Conservation (phyloP, 257 asterid species). For the Ehretia macrophylla region DNA sequence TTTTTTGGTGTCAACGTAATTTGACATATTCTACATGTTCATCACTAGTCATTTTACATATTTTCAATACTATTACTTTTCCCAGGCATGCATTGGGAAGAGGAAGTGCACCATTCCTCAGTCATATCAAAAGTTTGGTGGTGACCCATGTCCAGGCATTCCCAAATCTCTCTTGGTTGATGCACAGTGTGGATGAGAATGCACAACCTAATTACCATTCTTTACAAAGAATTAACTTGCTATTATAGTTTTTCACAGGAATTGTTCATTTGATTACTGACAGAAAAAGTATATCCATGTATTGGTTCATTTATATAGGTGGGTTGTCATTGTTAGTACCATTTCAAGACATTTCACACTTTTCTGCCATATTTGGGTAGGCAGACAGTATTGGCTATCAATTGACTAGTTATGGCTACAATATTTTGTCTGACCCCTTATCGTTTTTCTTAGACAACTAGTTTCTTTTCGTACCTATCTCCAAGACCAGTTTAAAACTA, state of each 20-base stretch:
- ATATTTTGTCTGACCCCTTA: not conserved
- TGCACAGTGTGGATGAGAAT: slow-evolving; percentile 42
- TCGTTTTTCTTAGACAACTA: no score
- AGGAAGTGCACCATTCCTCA: slow-evolving; percentile 37
- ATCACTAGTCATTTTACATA: no score
- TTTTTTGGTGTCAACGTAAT: no score
- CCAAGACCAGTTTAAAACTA: no score
- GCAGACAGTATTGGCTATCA: no score
- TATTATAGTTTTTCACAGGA: not conserved
- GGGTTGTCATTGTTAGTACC: no score
- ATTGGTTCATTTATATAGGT: not conserved
- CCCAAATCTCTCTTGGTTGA: slow-evolving; percentile 41
- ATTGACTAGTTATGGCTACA: no score
- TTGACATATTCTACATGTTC: no score
- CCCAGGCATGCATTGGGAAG: slow-evolving; percentile 62
- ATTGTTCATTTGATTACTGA: not conserved
- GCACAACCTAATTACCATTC: slow-evolving; percentile 9
- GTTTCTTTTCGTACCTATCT: no score
- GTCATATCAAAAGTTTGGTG: slow-evolving; percentile 41
- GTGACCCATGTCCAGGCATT: slow-evolving; percentile 56
- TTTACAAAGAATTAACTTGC: not conserved
- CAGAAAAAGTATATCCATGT: not conserved
- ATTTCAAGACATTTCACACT: no score
- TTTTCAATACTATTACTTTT: slow-evolving; percentile 6
- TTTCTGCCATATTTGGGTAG: no score